Base-by-base conservation (phyloP, 1,284 basidiomycete genomes). In the Sporisorium graminicola region DNA sequence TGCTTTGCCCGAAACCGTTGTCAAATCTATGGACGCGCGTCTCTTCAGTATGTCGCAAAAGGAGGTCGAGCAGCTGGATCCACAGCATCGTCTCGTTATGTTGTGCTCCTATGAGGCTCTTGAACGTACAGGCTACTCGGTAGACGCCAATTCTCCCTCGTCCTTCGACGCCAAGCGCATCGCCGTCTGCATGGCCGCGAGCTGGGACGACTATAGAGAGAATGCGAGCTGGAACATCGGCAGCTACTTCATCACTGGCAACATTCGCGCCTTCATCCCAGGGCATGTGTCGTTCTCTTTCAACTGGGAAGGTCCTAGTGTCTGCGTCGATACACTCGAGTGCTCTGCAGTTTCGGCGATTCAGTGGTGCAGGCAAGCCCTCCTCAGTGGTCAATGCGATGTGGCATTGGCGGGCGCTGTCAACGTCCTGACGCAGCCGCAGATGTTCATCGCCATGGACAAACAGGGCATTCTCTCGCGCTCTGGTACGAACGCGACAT, bases 201-300 rank as follows among this genome's bases (percentile, higher is more conserved):
- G 64, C 31, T 74, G 66, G 65, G 77, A 79, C 63, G 77, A 79
- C 46, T 79, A 79, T 22, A 74, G 77, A 58, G 77, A 79, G 44
- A 79, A 79, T 31, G 77, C 71, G 6, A 67, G 66, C 57, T 54
- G 54, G 57, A 68, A 65, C 52, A 73, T 79, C 31, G 71, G 74
- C 29, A 73, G 69, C 74, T 78, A 73, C 74, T 77, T 79, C 16
- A 77, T 79, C 65, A 76, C 77, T 0, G 77, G 77, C 57, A 76
- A 75, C 58, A 74, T 74, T 26, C 66, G 77, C n/a, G 77, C 77
- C 14, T 79, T 79, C 54, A 65, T 79, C 16, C 74, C 77, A 6
- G 77, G 77, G 3, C 64, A 62, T 50, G 47, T 77, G 13, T 72
- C 67, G 2, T 79, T 77, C 55, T 61, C 56, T 8, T 59, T 71